Conservation (phyloP, 2,329 filamentous ascomycete genomes). For the Penicillium sp. region DNA sequence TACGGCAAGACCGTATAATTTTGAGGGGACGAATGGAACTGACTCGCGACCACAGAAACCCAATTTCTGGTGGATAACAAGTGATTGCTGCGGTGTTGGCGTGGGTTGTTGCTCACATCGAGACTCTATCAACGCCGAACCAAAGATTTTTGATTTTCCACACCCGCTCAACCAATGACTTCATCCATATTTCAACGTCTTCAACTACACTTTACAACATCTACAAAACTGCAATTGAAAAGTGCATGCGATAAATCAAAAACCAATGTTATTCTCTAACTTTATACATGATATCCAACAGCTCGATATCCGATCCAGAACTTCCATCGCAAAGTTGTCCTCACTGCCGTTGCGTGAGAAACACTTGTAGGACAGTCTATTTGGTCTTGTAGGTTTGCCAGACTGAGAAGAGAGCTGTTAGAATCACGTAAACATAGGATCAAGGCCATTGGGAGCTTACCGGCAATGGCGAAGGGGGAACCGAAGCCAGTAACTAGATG, state of each 20-base stretch:
- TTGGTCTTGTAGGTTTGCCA: constrained; percentile 64
- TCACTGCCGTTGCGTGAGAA: constrained; percentile 17
- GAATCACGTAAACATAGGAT: constrained; percentile 13
- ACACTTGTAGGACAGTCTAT: constrained; percentile 25
- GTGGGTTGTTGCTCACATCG: constrained; percentile 16
- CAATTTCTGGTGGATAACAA: neutral
- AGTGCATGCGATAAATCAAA: constrained; percentile 14
- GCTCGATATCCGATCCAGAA: constrained; percentile 19
- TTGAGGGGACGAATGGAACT: neutral
- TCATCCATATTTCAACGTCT: constrained; percentile 38
- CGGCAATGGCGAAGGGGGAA: constrained; percentile 58
- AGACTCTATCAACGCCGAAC: constrained; percentile 27
- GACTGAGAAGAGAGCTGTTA: constrained; percentile 42
- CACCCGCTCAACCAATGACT: constrained; percentile 40
- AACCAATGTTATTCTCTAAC: constrained; percentile 33
- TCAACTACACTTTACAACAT: constrained; percentile 13
- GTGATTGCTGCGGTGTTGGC: neutral
- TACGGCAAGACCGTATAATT: constrained; percentile 16
- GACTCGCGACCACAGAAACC: neutral
- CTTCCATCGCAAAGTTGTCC: constrained; percentile 20
- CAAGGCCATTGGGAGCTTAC: constrained; percentile 43
- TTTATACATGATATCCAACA: constrained; percentile 38
- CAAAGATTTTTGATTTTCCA: constrained; percentile 40
- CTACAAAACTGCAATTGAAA: constrained; percentile 19
- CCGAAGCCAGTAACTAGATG: constrained; percentile 53